Percentiles rank a stretch among this genome's conserved stretches.
Conservation (phyloP, 352 stramenopile species). For the Phytophthora agathidicida region DNA sequence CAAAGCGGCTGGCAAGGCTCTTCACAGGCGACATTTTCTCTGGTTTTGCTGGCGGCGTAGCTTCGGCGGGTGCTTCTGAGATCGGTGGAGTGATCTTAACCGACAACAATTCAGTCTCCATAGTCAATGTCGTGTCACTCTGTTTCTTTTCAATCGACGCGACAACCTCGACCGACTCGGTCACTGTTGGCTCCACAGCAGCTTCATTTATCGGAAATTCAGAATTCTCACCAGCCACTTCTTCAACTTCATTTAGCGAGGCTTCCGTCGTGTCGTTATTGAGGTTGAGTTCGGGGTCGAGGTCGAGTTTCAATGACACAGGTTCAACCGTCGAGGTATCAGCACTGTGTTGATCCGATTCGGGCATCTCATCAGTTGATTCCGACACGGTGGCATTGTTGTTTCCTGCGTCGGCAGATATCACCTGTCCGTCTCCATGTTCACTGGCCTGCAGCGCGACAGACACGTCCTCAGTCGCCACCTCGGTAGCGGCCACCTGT, state of each 20-base stretch:
- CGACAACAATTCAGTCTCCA: conserved; percentile 16
- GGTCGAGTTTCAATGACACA: conserved; percentile 17
- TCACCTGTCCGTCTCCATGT: too few relatives aligned
- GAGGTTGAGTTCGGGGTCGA: conserved; percentile 4
- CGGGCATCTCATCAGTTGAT: background rate
- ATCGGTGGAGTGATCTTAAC: conserved; percentile 12
- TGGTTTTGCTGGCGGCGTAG: conserved; percentile 1
- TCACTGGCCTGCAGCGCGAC: too few relatives aligned
- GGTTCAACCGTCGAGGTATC: background rate
- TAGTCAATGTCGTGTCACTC: background rate
- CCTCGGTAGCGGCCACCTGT: too few relatives aligned
- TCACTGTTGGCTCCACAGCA: background rate
- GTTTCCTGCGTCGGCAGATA: too few relatives aligned
- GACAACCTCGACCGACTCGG: background rate
- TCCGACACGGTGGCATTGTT: background rate
- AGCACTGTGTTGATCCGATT: background rate
- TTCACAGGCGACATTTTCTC: conserved; percentile 45
- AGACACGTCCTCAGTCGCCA: too few relatives aligned
- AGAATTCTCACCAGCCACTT: background rate
- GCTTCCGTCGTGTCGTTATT: background rate
- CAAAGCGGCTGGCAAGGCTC: conserved; percentile 44
- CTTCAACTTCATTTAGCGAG: conserved; percentile 1
- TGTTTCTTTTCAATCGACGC: background rate
- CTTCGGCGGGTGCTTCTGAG: conserved; percentile 5
- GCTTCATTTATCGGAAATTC: background rate